Evolutionary conservation across 768 basidiomycete genomes (phyloP), one percentile per base, ranked within the genome.

Genomic region (Rickenella mellea): DNA sequence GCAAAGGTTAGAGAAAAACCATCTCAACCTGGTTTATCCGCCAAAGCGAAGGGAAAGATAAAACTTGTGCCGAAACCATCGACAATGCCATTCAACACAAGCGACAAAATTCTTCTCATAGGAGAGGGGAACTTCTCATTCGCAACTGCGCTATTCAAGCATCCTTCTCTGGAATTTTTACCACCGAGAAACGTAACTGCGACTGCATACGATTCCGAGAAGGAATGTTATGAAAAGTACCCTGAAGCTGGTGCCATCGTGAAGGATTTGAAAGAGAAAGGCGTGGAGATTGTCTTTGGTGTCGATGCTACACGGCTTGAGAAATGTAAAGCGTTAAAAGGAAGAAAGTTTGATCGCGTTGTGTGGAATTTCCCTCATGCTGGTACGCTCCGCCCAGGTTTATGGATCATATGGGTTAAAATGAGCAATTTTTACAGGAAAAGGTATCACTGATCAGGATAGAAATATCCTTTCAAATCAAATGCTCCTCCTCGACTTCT

Each of bases 61-160:
- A 43, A 48, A 8, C 32, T 46, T 12, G 49, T 54, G 25, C 51
- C 54, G 28, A 64, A 51, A 27, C 63, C 55, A n/a, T 63, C 68
- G 1, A 83, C 73, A 0, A 67, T 84, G 7, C 86, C 85, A 0
- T 87, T 86, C 60, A 58, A 56, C 11, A 55, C 74, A 0, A 77
- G 73, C 6, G 80, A 88, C 54, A 74, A 58, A 37, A 81, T 89
- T 26, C 67, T 88, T 17, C 70, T 94, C 24, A 65, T 98, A 40
- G 94, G 93, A 7, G 94, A 98, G 67, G 94, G 90, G 9, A 89
- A 97, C 59, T 97, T 98, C 55, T 94, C 93, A 1, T 98, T 88
- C 52, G 72, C 91, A 2, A 76, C 74, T 21, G 80, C 91, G 12
- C 69, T 97, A 12, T 60, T 87, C 21, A 51, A 66, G 10, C 51